These are phyloP conservation scores for Tricharina praecox DNA, from an alignment of 495 filamentous ascomycete genomes.

Conservation along the genomic window DNA sequence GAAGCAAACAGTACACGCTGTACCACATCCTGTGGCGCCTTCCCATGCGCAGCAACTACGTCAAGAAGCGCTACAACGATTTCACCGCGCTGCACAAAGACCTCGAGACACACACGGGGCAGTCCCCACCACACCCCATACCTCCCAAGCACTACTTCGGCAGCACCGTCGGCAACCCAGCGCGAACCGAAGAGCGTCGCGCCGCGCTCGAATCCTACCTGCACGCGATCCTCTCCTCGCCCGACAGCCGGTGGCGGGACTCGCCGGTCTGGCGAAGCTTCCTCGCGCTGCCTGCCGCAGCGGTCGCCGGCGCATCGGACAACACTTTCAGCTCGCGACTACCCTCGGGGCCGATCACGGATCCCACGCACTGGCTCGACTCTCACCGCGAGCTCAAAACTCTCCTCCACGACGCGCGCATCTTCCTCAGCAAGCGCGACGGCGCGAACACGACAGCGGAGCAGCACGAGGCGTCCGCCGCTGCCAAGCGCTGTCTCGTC, in stretches of 20 bases:
- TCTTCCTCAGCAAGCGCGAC: neutral
- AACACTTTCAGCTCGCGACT: too few relatives aligned
- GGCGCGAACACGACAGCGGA: slow-evolving; percentile 46
- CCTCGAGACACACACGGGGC: slow-evolving; percentile 46
- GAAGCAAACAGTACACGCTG: slow-evolving; percentile 69
- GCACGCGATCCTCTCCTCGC: slow-evolving; percentile 53
- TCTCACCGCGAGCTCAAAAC: slow-evolving; percentile 65
- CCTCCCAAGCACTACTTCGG: slow-evolving; percentile 70
- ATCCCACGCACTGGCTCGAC: slow-evolving; percentile 77
- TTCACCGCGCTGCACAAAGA: slow-evolving; percentile 60
- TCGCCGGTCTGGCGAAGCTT: slow-evolving; percentile 72
- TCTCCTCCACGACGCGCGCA: slow-evolving; percentile 62
- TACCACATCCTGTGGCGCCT: slow-evolving; percentile 85
- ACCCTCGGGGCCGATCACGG: slow-evolving; percentile 41
- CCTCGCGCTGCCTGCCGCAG: slow-evolving; percentile 52
- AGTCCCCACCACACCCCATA: slow-evolving; percentile 39
- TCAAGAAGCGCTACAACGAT: slow-evolving; percentile 90
- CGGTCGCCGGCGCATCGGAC: slow-evolving; percentile 26
- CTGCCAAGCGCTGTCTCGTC: slow-evolving; percentile 66
- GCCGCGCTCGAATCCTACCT: slow-evolving; percentile 65
- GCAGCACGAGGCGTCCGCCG: slow-evolving; percentile 62
- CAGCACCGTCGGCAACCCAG: slow-evolving; percentile 56
- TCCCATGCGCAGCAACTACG: slow-evolving; percentile 69
- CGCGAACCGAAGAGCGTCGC: slow-evolving; percentile 65
- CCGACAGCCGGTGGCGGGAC: slow-evolving; percentile 72